Conservation (phyloP, 176 grass and related monocot species). For the Otatea glauca region DNA sequence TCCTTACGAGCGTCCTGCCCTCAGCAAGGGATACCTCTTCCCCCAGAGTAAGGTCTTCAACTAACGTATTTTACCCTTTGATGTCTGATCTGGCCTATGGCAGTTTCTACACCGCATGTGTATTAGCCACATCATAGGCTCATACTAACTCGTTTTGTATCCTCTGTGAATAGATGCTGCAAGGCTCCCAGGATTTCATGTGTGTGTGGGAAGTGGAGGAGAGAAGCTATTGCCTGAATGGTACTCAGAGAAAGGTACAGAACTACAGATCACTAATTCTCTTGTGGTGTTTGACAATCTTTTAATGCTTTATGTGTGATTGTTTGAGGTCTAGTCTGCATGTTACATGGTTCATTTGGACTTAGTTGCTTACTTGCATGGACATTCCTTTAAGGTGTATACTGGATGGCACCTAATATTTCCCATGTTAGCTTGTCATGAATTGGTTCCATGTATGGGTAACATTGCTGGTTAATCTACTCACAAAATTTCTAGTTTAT, state of each 20-base stretch:
- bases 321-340: neutral
- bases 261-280: constrained; percentile 12
- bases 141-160: constrained; percentile 11
- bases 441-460: neutral
- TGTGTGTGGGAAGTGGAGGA: constrained; percentile 89
- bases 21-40: constrained; percentile 94
- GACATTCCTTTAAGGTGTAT: neutral
- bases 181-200: constrained; percentile 94
- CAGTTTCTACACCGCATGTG: neutral
- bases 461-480: neutral
- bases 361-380: neutral
- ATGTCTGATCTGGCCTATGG: neutral
- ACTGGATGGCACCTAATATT: neutral
- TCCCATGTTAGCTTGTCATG: constrained; percentile 6
- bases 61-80: neutral
- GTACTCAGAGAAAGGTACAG: constrained; percentile 89
- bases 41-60: constrained; percentile 67
- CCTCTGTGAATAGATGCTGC: constrained; percentile 66
- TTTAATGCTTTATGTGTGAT: constrained; percentile 18
- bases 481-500: neutral
- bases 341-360: neutral
- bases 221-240: constrained; percentile 89
- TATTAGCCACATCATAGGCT: neutral
- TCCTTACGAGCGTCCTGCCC: constrained; percentile 93
- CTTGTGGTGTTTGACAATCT: neutral